Percentiles rank a stretch among this genome's conserved stretches.
These are phyloP conservation scores for Ascobolus immersus DNA, from an alignment of 495 filamentous ascomycete genomes.

Conservation along the genomic window DNA sequence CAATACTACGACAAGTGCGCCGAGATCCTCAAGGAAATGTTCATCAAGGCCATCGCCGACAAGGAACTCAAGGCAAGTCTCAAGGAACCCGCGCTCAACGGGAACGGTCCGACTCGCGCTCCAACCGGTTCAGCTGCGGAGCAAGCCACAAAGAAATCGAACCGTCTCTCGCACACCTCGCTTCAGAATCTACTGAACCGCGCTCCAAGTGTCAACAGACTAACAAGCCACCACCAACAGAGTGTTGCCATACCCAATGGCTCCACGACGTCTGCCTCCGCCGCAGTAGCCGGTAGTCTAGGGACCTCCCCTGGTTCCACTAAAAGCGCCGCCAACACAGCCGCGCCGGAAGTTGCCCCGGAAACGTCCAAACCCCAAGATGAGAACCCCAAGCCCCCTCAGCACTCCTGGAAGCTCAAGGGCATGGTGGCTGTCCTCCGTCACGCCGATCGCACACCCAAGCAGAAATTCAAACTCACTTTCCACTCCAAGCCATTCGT, in stretches of 20 bases:
- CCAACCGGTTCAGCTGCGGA: constrained; percentile 10
- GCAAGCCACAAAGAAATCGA: background rate
- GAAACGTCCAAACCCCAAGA: too few relatives aligned
- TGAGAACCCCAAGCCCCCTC: constrained; percentile 62
- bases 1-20: constrained; percentile 90
- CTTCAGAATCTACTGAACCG: constrained; percentile 28
- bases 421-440: constrained; percentile 93
- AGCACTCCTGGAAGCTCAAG: constrained; percentile 92
- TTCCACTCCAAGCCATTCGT: constrained; percentile 95
- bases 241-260: too few relatives aligned
- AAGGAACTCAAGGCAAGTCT: constrained; percentile 21
- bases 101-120: constrained; percentile 13
- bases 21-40: constrained; percentile 61
- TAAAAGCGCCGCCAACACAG: background rate
- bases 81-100: constrained; percentile 4
- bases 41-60: constrained; percentile 45
- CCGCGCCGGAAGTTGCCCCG: constrained; percentile 14
- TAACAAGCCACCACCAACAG: constrained; percentile 25
- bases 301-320: constrained; percentile 17
- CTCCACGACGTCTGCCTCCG: constrained; percentile 21
- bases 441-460: constrained; percentile 89
- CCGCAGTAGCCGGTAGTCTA: too few relatives aligned
- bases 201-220: constrained; percentile 37
- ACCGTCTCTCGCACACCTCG: constrained; percentile 4
- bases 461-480: constrained; percentile 98